These are phyloP conservation scores for Fomes fomentarius DNA, from an alignment of 1,284 basidiomycete genomes.

Conservation along the genomic window DNA sequence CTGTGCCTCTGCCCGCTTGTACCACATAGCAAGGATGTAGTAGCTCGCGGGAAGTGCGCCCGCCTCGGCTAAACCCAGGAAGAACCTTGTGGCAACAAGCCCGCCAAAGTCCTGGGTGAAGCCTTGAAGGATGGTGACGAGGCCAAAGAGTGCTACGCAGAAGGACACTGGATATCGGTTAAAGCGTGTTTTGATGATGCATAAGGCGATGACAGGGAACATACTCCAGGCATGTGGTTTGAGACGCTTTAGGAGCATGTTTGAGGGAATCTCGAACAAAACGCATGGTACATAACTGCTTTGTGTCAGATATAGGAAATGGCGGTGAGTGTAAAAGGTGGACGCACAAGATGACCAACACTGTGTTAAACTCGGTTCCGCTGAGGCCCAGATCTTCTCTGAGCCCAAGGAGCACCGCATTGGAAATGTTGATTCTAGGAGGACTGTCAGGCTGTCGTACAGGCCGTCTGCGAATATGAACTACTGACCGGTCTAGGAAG, in stretches of 20 bases:
- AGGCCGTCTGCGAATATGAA: too few relatives aligned
- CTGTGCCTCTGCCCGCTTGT: conserved; percentile 40
- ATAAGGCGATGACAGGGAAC: too few relatives aligned
- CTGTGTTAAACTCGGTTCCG: conserved; percentile 31
- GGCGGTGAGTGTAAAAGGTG: too few relatives aligned
- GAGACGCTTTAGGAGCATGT: conserved; percentile 35
- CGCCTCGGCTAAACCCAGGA: conserved; percentile 38
- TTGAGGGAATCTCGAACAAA: conserved; percentile 38
- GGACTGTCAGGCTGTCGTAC: too few relatives aligned
- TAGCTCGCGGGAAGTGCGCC: conserved; percentile 38
- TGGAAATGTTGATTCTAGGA: conserved; percentile 36
- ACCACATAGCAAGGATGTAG: conserved; percentile 42
- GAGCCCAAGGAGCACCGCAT: conserved; percentile 34
- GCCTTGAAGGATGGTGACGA: conserved; percentile 38
- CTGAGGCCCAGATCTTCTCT: conserved; percentile 32
- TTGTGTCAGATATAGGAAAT: not conserved
- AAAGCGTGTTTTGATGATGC: too few relatives aligned
- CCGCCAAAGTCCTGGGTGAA: conserved; percentile 38
- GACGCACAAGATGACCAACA: too few relatives aligned
- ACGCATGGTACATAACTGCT: conserved; percentile 36
- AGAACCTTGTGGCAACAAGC: conserved; percentile 41
- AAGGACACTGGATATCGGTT: conserved; percentile 25
- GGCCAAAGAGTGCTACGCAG: conserved; percentile 40
- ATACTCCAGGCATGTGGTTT: conserved; percentile 36
- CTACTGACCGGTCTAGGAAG: conserved; percentile 36